Percentiles rank a stretch among this genome's conserved stretches.
phyloP scores from a whole-genome alignment of 2,329 filamentous ascomycete genomes.

The Ophiostoma sp. region DNA sequence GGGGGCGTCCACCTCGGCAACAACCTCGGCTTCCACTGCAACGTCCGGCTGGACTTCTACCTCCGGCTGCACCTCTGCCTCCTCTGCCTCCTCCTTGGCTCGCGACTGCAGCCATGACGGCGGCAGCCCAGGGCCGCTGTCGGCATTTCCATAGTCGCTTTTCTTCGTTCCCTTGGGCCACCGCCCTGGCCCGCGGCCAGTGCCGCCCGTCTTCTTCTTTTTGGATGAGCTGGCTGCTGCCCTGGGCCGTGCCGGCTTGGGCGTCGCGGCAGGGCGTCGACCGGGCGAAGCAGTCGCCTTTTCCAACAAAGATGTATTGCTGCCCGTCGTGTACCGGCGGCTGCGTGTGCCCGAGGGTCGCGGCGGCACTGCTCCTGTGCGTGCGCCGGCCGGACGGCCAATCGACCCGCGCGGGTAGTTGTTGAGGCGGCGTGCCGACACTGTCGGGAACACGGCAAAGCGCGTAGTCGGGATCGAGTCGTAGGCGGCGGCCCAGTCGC shows the following conservation, averaged over 20 bases:
- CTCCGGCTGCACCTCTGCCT: not conserved
- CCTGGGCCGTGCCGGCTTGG: constrained; percentile 38
- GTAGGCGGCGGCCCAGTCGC: constrained; percentile 47
- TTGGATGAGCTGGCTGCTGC: constrained; percentile 36
- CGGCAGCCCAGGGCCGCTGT: constrained; percentile 59
- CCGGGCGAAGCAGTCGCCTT: not conserved
- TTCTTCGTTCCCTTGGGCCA: constrained; percentile 67
- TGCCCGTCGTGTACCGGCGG: constrained; percentile 26
- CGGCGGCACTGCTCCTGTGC: constrained; percentile 31
- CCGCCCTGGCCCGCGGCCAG: constrained; percentile 58
- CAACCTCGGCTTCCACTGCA: constrained; percentile 23
- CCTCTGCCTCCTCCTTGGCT: not conserved
- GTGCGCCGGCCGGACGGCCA: constrained; percentile 37
- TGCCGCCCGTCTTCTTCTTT: constrained; percentile 55
- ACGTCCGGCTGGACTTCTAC: not conserved
- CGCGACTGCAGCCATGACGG: constrained; percentile 43
- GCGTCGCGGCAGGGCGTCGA: constrained; percentile 35
- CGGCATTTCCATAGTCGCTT: constrained; percentile 61
- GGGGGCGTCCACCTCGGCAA: constrained; percentile 21
- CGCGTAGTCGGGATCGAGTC: constrained; percentile 60
- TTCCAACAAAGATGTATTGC: not conserved
- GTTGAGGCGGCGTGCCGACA: constrained; percentile 48
- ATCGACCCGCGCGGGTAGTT: constrained; percentile 44
- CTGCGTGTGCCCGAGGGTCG: constrained; percentile 34
- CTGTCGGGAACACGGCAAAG: constrained; percentile 72